phyloP scores from a whole-genome alignment of 768 basidiomycete genomes.

The Boletales sp. region DNA sequence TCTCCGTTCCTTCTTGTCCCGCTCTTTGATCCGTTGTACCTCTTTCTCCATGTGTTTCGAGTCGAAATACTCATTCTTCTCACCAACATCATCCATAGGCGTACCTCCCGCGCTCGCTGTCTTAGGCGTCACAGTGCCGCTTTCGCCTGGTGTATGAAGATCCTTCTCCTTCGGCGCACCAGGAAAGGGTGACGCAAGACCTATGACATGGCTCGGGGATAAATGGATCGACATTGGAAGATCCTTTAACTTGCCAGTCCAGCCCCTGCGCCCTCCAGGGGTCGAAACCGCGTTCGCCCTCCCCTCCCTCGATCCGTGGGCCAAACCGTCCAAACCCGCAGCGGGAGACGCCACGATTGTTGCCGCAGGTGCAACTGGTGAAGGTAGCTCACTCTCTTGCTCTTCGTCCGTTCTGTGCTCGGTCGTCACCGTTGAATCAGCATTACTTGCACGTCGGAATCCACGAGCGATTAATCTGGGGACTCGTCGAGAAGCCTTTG shows the following conservation, averaged over 20 bases:
- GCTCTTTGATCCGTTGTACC: conserved; percentile 15
- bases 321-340: conserved; percentile 2
- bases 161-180: conserved; percentile 6
- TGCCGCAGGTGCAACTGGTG: conserved; percentile 12
- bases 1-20: conserved; percentile 33
- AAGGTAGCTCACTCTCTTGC: conserved; percentile 9
- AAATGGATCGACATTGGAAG: conserved; percentile 30
- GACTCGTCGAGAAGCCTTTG: not conserved
- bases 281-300: not conserved
- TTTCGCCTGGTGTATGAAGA: conserved; percentile 11
- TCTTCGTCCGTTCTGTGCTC: not conserved
- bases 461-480: conserved; percentile 1
- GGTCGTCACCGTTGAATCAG: conserved; percentile 8
- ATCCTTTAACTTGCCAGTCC: conserved; percentile 39
- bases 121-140: conserved; percentile 15
- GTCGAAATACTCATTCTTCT: conserved; percentile 29
- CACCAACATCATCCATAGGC: conserved; percentile 17
- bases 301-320: not conserved
- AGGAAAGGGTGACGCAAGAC: conserved; percentile 10
- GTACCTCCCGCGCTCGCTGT: conserved; percentile 16
- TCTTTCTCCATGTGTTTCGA: conserved; percentile 28
- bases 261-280: conserved; percentile 23
- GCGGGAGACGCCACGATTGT: conserved; percentile 17
- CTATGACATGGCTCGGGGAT: conserved; percentile 11
- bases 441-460: conserved; percentile 9